These are phyloP conservation scores for Pythium dissotocum DNA, from an alignment of 352 stramenopile species.

Conservation along the genomic window DNA sequence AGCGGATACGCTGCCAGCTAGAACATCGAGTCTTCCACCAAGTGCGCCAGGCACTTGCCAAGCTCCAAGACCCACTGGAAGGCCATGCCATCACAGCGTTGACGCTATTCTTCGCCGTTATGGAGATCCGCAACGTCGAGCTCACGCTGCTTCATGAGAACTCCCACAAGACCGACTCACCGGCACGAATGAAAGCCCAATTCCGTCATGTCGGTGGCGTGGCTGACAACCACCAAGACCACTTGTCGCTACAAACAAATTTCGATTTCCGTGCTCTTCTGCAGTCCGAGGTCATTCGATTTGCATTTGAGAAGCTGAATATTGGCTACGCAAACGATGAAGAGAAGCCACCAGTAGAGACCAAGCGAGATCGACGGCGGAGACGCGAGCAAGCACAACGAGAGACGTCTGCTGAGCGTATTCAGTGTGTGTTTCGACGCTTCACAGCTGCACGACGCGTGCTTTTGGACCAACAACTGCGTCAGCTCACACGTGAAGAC, in stretches of 20 bases:
- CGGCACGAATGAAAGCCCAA: constrained; percentile 41
- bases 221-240: constrained; percentile 59
- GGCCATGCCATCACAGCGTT: constrained; percentile 1
- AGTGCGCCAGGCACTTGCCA: neutral
- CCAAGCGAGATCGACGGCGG: constrained; percentile 19
- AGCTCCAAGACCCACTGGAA: constrained; percentile 3
- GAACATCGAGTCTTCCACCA: constrained; percentile 32
- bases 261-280: constrained; percentile 59
- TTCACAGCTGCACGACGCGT: neutral
- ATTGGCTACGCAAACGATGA: constrained; percentile 9
- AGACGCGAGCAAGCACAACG: constrained; percentile 9
- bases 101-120: constrained; percentile 52
- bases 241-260: constrained; percentile 49
- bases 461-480: constrained; percentile 13
- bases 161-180: neutral
- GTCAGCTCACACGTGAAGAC: constrained; percentile 20
- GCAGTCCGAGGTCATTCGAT: constrained; percentile 25
- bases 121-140: constrained; percentile 55
- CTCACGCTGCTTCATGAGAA: constrained; percentile 39
- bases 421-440: constrained; percentile 29
- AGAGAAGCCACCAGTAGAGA: neutral
- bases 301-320: constrained; percentile 27
- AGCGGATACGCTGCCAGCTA: constrained; percentile 51
- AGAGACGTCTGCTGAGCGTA: constrained; percentile 2
- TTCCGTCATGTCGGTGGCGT: constrained; percentile 59